Conservation (phyloP, 2,329 filamentous ascomycete species). For the Colletotrichum neosansevieriae region DNA sequence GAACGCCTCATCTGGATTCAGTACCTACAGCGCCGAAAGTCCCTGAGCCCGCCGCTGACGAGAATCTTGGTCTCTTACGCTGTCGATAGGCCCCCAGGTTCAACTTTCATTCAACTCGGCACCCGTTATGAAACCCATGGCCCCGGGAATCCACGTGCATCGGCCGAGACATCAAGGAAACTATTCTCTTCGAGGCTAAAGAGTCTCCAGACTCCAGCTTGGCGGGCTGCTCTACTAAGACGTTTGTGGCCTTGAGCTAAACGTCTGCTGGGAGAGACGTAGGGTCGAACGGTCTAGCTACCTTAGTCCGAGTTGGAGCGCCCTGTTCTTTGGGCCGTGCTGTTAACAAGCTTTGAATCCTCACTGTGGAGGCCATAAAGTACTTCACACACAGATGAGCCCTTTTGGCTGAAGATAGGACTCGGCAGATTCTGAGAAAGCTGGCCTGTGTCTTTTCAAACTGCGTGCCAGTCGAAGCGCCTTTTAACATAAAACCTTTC, state of each 20-base stretch:
- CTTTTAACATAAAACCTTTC: background rate
- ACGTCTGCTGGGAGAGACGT: slow-evolving; percentile 5
- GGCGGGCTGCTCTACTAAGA: slow-evolving; percentile 8
- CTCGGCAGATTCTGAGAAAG: background rate
- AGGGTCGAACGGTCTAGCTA: slow-evolving; percentile 7
- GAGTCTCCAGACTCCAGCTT: background rate
- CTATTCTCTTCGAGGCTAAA: background rate
- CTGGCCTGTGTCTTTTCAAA: background rate
- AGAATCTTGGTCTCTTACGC: background rate
- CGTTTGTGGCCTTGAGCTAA: background rate
- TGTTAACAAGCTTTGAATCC: background rate
- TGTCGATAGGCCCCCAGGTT: background rate
- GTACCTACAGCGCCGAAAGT: no score
- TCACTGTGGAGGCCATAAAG: background rate
- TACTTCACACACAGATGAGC: background rate
- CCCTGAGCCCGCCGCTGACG: background rate
- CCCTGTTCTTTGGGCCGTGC: slow-evolving; percentile 18
- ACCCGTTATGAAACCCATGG: background rate
- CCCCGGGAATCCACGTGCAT: background rate
- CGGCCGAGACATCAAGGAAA: slow-evolving; percentile 12
- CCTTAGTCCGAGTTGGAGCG: slow-evolving; percentile 9
- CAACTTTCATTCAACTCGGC: background rate
- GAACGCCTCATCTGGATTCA: background rate
- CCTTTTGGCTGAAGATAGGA: background rate
- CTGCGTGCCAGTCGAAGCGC: background rate